A percentile compares a stretch with the other conserved stretches of the same genome.
Conservation (phyloP, 2,329 filamentous ascomycete genomes). For the Lasiodiplodia citricola region DNA sequence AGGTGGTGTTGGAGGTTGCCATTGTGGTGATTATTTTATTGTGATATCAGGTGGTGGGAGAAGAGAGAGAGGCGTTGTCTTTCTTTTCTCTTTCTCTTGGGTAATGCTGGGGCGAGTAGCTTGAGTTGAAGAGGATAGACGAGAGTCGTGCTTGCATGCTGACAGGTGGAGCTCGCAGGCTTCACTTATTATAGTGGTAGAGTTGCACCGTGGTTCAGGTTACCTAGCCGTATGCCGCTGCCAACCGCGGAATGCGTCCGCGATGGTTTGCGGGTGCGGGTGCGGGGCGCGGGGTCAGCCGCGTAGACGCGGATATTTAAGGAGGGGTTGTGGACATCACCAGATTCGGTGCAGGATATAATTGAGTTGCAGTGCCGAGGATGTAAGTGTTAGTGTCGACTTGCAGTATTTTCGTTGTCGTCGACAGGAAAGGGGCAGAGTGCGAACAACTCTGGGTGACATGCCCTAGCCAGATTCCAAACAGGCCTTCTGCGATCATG, state of each 20-base stretch:
- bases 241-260: conserved; percentile 16
- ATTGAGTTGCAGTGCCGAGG: not conserved
- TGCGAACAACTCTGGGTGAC: too few relatives aligned
- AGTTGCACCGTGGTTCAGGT: not conserved
- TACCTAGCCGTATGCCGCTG: not conserved
- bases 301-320: conserved; percentile 18
- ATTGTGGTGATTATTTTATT: not conserved
- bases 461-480: too few relatives aligned
- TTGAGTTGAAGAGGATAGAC: not conserved
- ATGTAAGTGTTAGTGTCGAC: not conserved
- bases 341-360: not conserved
- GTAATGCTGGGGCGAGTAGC: not conserved
- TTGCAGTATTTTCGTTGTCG: not conserved
- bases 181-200: not conserved
- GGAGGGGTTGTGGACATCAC: not conserved
- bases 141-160: not conserved
- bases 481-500: too few relatives aligned
- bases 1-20: not conserved
- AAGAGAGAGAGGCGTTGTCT: not conserved
- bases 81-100: not conserved
- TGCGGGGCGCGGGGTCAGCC: conserved; percentile 9
- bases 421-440: too few relatives aligned
- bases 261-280: not conserved
- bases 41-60: not conserved
- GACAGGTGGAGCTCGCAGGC: not conserved